phyloP scores from a whole-genome alignment of 2,329 filamentous ascomycete genomes.

The Pseudogymnoascus sp. region DNA sequence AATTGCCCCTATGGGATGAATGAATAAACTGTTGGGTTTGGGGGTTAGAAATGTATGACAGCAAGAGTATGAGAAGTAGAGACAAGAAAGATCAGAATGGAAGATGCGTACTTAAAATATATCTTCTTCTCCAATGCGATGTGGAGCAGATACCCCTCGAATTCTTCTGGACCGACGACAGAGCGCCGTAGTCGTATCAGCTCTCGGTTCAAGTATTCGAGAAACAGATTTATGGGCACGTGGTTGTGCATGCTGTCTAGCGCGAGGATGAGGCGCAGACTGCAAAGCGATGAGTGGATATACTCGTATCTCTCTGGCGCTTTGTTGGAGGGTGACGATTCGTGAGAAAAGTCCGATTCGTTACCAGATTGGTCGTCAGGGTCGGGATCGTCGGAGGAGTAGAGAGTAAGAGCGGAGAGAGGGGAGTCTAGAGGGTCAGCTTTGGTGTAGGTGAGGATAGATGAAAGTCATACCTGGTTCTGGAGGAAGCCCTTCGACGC shows the following conservation, averaged over 20 bases:
- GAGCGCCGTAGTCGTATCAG: neutral
- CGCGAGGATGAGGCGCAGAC: neutral
- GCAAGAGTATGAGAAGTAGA: neutral
- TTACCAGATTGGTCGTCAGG: neutral
- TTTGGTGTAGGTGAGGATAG: neutral
- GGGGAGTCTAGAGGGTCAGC: neutral
- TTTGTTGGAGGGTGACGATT: neutral
- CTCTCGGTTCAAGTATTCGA: neutral
- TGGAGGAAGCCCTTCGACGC: neutral
- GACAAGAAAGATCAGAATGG: neutral
- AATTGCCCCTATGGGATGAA: neutral
- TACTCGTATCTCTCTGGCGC: neutral
- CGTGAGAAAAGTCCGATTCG: neutral
- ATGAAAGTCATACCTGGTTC: neutral
- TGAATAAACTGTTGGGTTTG: neutral
- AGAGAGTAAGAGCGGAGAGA: neutral
- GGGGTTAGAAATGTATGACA: neutral
- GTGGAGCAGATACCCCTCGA: neutral
- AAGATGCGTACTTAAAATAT: neutral
- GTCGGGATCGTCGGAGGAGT: neutral
- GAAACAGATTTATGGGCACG: conserved; percentile 1
- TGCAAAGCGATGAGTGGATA: neutral
- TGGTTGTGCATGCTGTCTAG: neutral
- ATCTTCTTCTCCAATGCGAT: neutral
- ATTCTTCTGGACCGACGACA: neutral